phyloP scores from a whole-genome alignment of 176 grass and related monocot species.

The Carex scoparia region DNA sequence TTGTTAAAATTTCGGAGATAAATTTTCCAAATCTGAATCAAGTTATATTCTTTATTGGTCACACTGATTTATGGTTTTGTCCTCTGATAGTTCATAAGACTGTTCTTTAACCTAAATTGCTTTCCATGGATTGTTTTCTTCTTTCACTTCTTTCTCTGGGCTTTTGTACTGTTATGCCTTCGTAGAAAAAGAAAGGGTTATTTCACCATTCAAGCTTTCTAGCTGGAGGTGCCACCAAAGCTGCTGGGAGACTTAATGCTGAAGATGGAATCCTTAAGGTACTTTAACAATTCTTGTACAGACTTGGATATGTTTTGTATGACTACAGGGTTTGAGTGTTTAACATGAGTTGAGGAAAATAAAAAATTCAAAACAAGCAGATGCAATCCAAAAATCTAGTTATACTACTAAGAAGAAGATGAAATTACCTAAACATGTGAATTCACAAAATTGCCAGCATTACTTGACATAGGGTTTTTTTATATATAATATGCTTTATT shows the following conservation, averaged over 20 bases:
- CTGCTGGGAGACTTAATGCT: conserved; percentile 77
- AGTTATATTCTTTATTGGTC: not conserved
- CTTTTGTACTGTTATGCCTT: not conserved
- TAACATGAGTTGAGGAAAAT: not conserved
- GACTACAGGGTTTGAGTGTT: not conserved
- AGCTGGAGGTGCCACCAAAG: conserved; percentile 78
- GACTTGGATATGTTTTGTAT: not conserved
- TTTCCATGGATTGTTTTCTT: not conserved
- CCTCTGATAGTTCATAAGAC: not conserved
- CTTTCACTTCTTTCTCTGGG: not conserved
- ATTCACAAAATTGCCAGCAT: not conserved
- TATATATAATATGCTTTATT: not conserved
- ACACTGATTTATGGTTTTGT: not conserved
- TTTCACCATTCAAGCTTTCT: conserved; percentile 98
- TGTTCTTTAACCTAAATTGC: conserved; percentile 14
- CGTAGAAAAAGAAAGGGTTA: conserved; percentile 77
- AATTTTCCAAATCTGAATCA: not conserved
- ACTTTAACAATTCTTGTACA: conserved; percentile 7
- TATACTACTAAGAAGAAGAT: not conserved
- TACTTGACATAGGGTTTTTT: not conserved
- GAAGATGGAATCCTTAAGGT: conserved; percentile 74
- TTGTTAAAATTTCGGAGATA: not conserved
- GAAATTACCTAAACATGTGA: not conserved
- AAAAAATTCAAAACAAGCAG: not conserved
- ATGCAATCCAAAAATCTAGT: not conserved